Percentiles rank a stretch among this genome's conserved stretches.
Conservation (phyloP, 805 yeast genomes). For the Candida michaelii region DNA sequence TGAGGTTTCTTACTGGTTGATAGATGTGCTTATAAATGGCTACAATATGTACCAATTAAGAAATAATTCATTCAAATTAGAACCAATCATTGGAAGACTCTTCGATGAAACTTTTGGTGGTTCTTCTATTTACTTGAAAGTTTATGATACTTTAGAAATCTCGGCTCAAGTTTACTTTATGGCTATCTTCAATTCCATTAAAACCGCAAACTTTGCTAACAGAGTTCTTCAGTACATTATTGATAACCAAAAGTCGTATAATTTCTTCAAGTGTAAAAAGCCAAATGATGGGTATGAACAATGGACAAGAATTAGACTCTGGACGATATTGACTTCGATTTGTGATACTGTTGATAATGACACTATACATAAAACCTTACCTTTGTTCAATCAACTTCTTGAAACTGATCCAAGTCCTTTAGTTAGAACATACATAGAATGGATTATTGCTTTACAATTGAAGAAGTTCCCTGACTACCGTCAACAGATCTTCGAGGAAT, state of each 20-base stretch:
- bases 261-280: constrained; percentile 49
- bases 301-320: constrained; percentile 55
- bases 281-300: constrained; percentile 72
- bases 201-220: constrained; percentile 26
- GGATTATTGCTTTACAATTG: constrained; percentile 60
- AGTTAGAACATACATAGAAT: constrained; percentile 73
- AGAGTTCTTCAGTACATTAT: constrained; percentile 37
- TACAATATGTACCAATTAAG: constrained; percentile 53
- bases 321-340: constrained; percentile 45
- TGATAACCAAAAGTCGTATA: constrained; percentile 35
- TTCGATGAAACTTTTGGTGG: constrained; percentile 46
- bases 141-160: constrained; percentile 61
- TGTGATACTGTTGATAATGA: constrained; percentile 15
- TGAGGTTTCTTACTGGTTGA: constrained; percentile 50
- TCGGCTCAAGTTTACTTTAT: constrained; percentile 51
- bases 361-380: constrained; percentile 20
- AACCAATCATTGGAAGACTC: constrained; percentile 51
- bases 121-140: constrained; percentile 35
- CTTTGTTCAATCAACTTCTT: constrained; percentile 34
- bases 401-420: constrained; percentile 73
- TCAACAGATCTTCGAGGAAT: constrained; percentile 18
- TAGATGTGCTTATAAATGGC: constrained; percentile 45
- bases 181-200: constrained; percentile 41
- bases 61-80: constrained; percentile 58
- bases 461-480: constrained; percentile 20